Evolutionary conservation across 2,329 filamentous ascomycete species (phyloP), one percentile per base, ranked within the genome.

Genomic region (Albophoma yamanashiensis): DNA sequence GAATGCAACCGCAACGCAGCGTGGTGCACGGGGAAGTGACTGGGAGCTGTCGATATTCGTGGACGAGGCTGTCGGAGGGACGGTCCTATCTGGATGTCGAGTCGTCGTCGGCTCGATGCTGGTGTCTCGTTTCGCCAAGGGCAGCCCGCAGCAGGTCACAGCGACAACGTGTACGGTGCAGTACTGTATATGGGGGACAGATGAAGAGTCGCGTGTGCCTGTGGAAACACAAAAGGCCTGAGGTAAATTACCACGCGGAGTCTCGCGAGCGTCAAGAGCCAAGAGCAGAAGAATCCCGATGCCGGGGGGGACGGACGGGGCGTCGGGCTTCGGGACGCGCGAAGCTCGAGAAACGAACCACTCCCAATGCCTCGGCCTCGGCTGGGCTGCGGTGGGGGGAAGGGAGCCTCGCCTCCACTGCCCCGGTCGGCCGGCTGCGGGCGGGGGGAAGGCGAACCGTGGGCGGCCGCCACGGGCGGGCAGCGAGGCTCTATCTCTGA

Each of bases 291-390:
- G 9, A 52, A 52, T n/a, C 15, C 7, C 47, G 47, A 34, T 52
- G 47, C 47, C 27, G 47, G 27, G 22, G n/a, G n/a, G n/a, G n/a
- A n/a, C n/a, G n/a, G n/a, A n/a, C n/a, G n/a, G n/a, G n/a, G n/a
- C n/a, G n/a, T 7, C 45, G 3, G 15, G 7, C 14, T 27, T 36
- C 45, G 45, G 3, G 22, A 25, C 43, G 43, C n/a, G n/a, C 43
- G 43, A 47, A 22, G 43, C 22, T 25, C 45, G 25, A n/a, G n/a
- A n/a, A n/a, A n/a, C n/a, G n/a, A 27, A 27, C 45, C 14, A 22
- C 31, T 5, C 27, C 27, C 27, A 31, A 11, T 61, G 59, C 59
- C 56, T 61, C 59, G 59, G 59, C 59, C 55, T 60, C 59, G 59
- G 59, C 20, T 60, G 55, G 36, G n/a, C 15, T 11, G 34, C 34